Conservation (phyloP, 2,329 filamentous ascomycete species). For the Curvularia sp. region DNA sequence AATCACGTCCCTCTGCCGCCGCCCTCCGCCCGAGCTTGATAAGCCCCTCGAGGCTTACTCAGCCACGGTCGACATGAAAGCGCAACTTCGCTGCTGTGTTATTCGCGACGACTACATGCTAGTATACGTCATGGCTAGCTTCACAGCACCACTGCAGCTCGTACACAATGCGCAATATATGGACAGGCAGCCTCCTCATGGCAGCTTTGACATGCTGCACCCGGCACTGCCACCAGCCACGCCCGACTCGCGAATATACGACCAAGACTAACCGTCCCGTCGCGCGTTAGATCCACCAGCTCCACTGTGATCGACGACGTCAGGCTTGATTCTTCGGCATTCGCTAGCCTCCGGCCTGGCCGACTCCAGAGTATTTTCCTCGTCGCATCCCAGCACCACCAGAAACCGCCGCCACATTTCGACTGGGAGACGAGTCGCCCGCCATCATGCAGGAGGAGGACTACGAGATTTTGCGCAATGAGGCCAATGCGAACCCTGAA, state of each 20-base stretch:
- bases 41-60: constrained; percentile 18
- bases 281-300: constrained; percentile 12
- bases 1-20: neutral
- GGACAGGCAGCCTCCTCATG: neutral
- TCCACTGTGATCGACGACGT: constrained; percentile 18
- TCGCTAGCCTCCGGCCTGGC: neutral
- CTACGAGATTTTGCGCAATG: constrained; percentile 36
- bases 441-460: constrained; percentile 43
- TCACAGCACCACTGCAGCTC: neutral
- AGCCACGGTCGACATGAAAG: neutral
- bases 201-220: neutral
- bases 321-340: constrained; percentile 10
- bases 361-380: constrained; percentile 1
- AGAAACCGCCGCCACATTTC: neutral
- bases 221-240: constrained; percentile 1
- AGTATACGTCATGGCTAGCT: constrained; percentile 1
- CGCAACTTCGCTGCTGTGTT: constrained; percentile 2
- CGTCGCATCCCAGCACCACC: neutral
- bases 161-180: constrained; percentile 3
- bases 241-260: constrained; percentile 7
- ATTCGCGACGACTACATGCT: neutral
- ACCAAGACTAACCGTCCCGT: constrained; percentile 12
- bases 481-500: constrained; percentile 38
- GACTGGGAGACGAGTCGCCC: neutral
- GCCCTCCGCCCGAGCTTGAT: constrained; percentile 7